Percentiles rank a stretch among this genome's conserved stretches.
phyloP scores from a whole-genome alignment of 208 protist genomes.

The Polymyxa betae region DNA sequence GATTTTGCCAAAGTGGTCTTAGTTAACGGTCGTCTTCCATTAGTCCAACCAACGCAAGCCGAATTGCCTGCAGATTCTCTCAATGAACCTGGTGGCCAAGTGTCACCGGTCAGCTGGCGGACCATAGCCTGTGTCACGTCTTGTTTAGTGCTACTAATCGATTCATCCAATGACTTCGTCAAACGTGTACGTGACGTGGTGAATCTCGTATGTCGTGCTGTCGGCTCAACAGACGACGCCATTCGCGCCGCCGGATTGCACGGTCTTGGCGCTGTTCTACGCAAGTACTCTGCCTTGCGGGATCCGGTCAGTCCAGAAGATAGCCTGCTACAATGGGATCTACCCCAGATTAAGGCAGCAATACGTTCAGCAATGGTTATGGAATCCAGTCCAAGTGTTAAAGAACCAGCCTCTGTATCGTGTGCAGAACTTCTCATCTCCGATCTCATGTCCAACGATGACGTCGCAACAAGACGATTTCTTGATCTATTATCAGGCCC shows the following conservation, averaged over 20 bases:
- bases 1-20: background rate
- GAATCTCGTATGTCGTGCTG: constrained; percentile 11
- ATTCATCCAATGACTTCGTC: background rate
- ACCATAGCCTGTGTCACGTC: background rate
- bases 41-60: background rate
- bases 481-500: background rate
- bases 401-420: background rate
- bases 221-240: background rate
- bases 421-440: background rate
- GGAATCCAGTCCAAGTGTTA: background rate
- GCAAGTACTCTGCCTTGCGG: background rate
- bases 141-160: background rate
- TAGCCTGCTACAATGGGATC: constrained; percentile 2
- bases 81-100: background rate
- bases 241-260: background rate
- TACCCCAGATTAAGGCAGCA: constrained; percentile 29
- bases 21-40: background rate
- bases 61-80: background rate
- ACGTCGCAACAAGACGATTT: background rate
- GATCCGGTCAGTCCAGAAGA: background rate
- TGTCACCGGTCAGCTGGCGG: background rate
- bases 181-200: constrained; percentile 18
- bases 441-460: background rate
- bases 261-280: background rate
- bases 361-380: background rate